Conservation (phyloP, 129 eudicot genomes). For the Daucus carota region DNA sequence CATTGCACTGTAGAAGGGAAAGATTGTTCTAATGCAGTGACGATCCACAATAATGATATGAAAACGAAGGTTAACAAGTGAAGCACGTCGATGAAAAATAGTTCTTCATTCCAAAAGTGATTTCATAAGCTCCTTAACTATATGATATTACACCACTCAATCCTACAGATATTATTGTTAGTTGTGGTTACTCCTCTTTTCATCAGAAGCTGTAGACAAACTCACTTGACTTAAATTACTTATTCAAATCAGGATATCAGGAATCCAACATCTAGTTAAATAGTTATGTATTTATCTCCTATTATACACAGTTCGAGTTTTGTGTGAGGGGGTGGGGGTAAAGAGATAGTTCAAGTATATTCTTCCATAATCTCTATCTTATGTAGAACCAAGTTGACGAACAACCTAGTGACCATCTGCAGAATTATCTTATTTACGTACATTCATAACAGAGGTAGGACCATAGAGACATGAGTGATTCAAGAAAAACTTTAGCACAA, state of each 20-base stretch:
- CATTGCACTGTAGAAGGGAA: not conserved
- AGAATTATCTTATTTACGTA: not conserved
- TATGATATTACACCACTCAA: not conserved
- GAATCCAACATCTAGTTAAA: not conserved
- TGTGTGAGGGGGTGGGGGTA: not conserved
- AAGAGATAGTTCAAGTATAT: no score
- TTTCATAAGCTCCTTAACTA: conserved; percentile 1
- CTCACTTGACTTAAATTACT: not conserved
- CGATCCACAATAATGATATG: not conserved
- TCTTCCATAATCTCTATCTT: not conserved
- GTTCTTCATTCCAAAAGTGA: not conserved
- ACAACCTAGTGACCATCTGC: not conserved
- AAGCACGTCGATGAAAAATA: not conserved
- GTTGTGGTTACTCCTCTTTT: not conserved
- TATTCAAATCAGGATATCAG: not conserved
- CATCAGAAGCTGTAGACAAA: not conserved
- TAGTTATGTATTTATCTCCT: not conserved
- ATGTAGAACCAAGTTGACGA: not conserved
- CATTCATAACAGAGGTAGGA: not conserved
- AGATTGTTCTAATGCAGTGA: not conserved
- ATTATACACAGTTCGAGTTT: no score
- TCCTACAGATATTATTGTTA: not conserved
- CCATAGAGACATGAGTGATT: not conserved
- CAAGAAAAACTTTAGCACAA: not conserved
- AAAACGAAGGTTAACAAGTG: not conserved